A percentile compares a stretch with the other conserved stretches of the same genome.
Conservation (phyloP, 352 stramenopile genomes). For the Blastocystis sp. region DNA sequence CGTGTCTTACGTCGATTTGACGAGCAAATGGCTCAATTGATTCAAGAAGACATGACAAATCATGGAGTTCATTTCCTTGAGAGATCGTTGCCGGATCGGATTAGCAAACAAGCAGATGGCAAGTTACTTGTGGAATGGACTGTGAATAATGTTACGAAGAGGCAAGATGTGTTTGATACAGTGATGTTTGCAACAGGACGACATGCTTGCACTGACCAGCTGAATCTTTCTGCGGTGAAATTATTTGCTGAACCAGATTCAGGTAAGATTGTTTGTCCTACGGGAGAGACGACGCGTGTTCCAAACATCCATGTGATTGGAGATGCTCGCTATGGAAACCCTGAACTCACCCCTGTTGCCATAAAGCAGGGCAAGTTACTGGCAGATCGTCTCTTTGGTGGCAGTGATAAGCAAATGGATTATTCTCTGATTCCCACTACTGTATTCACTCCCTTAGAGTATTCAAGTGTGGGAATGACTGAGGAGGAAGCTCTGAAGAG, state of each 20-base stretch:
- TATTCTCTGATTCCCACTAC: constrained; percentile 73
- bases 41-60: constrained; percentile 87
- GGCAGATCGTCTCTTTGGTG: constrained; percentile 85
- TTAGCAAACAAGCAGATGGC: neutral
- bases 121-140: constrained; percentile 73
- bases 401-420: constrained; percentile 72
- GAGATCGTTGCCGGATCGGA: neutral
- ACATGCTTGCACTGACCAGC: constrained; percentile 83
- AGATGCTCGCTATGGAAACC: constrained; percentile 88
- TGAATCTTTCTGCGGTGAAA: constrained; percentile 85
- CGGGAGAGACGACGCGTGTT: constrained; percentile 86
- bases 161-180: constrained; percentile 88
- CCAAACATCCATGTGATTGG: constrained; percentile 94
- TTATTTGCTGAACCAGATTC: constrained; percentile 68
- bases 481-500: constrained; percentile 89
- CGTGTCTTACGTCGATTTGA: constrained; percentile 95
- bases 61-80: constrained; percentile 85
- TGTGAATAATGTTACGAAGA: constrained; percentile 75
- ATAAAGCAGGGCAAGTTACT: constrained; percentile 88
- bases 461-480: constrained; percentile 89
- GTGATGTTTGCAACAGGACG: constrained; percentile 90
- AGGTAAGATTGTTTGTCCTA: constrained; percentile 66
- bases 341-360: constrained; percentile 94
- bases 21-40: constrained; percentile 88
- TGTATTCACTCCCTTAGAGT: constrained; percentile 96